A percentile compares a stretch with the other conserved stretches of the same genome.
Evolutionary conservation across 352 stramenopile species (phyloP).

Genomic region (Globisporangium yorkense): DNA sequence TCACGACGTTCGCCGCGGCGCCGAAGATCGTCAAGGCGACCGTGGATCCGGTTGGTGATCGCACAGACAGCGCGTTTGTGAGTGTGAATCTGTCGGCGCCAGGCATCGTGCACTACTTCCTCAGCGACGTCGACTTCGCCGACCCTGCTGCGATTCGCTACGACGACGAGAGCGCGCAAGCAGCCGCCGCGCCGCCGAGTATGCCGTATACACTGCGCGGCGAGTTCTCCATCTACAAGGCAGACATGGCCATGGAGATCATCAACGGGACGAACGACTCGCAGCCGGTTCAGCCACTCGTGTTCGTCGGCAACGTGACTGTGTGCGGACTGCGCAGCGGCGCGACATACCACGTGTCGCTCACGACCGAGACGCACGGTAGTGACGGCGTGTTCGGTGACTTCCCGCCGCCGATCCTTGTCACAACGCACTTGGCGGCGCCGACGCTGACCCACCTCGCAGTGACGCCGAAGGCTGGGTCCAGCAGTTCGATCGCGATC

Average conservation of each 20-base stretch:
- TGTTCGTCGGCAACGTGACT: conserved; percentile 59
- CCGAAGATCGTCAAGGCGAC: conserved; percentile 59
- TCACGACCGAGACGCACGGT: conserved; percentile 59
- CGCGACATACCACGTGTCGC: conserved; percentile 67
- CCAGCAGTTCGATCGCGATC: conserved; percentile 44
- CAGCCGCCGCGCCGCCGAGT: neutral
- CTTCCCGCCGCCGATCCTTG: conserved; percentile 63
- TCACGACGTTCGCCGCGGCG: conserved; percentile 46
- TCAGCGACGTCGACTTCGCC: conserved; percentile 71
- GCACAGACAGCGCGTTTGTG: conserved; percentile 48
- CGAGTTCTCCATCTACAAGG: conserved; percentile 25
- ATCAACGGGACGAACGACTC: conserved; percentile 75
- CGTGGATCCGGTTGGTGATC: conserved; percentile 30
- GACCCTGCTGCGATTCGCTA: conserved; percentile 51
- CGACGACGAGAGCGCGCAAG: neutral
- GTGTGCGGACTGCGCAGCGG: conserved; percentile 31
- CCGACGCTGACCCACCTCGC: conserved; percentile 36
- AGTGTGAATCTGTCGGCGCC: conserved; percentile 59
- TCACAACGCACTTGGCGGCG: conserved; percentile 46
- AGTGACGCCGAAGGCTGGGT: conserved; percentile 29
- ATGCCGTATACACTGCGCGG: conserved; percentile 44
- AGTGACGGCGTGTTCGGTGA: conserved; percentile 69
- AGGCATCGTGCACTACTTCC: conserved; percentile 63
- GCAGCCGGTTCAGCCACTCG: conserved; percentile 40
- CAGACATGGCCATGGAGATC: conserved; percentile 55